A percentile compares a stretch with the other conserved stretches of the same genome.
Conservation (phyloP, 2,329 filamentous ascomycete genomes). For the Calonectria fujianensis region DNA sequence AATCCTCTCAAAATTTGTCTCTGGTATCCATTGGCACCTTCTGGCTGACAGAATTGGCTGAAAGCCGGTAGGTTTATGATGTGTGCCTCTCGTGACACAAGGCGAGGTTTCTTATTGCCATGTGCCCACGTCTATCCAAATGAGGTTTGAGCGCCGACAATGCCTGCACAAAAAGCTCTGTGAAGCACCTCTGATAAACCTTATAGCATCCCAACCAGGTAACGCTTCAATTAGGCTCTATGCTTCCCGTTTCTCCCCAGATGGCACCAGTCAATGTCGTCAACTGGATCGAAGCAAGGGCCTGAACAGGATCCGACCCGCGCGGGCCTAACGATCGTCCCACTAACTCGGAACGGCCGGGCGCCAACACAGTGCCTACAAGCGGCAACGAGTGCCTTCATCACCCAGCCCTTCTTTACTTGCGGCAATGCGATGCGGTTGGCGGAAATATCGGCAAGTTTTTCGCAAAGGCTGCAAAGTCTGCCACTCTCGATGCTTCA, state of each 20-base stretch:
- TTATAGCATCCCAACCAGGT: conserved; percentile 4
- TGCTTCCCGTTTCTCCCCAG: conserved; percentile 15
- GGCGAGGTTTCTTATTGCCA: conserved; percentile 14
- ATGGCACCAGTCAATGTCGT: conserved; percentile 25
- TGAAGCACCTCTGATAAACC: conserved; percentile 6
- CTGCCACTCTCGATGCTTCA: background rate
- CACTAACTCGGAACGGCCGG: conserved; percentile 40
- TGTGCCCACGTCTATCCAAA: background rate
- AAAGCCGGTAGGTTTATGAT: background rate
- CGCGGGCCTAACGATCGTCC: conserved; percentile 33
- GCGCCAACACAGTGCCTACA: conserved; percentile 14
- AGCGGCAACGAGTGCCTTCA: conserved; percentile 17
- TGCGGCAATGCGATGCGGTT: conserved; percentile 12
- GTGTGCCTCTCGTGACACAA: conserved; percentile 3
- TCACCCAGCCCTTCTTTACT: conserved; percentile 22
- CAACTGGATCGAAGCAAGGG: conserved; percentile 26
- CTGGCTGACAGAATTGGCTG: background rate
- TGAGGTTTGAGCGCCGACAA: conserved; percentile 2
- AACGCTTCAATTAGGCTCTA: conserved; percentile 23
- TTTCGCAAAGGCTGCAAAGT: conserved; percentile 2
- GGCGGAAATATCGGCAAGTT: conserved; percentile 25
- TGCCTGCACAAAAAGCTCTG: conserved; percentile 4
- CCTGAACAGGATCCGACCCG: conserved; percentile 30
- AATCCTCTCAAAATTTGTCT: background rate
- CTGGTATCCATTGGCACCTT: background rate